Evolutionary conservation across 2,329 filamentous ascomycete genomes (phyloP), one percentile per base, ranked within the genome.

Genomic region (Simplicillium sp.): DNA sequence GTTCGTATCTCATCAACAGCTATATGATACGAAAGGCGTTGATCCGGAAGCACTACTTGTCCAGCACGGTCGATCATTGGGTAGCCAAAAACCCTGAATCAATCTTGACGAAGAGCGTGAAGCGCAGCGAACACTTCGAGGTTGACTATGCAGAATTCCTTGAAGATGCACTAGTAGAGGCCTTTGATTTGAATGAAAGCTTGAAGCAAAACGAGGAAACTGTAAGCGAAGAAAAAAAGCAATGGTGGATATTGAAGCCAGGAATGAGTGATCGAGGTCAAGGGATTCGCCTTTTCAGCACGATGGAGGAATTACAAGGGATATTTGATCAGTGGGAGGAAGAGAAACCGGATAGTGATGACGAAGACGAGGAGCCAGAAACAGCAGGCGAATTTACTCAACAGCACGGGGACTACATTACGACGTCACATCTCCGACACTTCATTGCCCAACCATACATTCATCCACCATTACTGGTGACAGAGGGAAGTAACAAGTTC

Each of bases 191-290:
- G 39, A 73, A 82, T 15, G 86, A 87, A 42, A 89, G 84, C 50
- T 73, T 94, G 60, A 75, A 76, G 28, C 70, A 70, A 36, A 95
- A 95, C 51, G 62, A 60, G 12, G 48, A 48, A 11, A 45, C 43
- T 2, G 38, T 41, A 3, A 50, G 52, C 2, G 50, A 42, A 0
- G 46, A 61, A 25, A 65, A 73, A 34, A 72, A 74, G 44, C 80
- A 94, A 57, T 98, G 90, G 90, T 98, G 92, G 92, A 97, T 98
- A 49, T 62, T 98, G 44, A 98, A 98, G 64, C 90, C 92, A 1
- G 84, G 90, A 8, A 97, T 98, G 92, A 95, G 87, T 59, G 92
- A 98, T 57, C 77, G 90, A 17, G 92, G 90, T 0, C 89, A 96
- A 58, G 92, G 92, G 1, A 96, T 98, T 43, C 69, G 87, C 32